A percentile compares a stretch with the other conserved stretches of the same genome.
Conservation (phyloP, 2,329 filamentous ascomycete species). For the Penicillium sp. region DNA sequence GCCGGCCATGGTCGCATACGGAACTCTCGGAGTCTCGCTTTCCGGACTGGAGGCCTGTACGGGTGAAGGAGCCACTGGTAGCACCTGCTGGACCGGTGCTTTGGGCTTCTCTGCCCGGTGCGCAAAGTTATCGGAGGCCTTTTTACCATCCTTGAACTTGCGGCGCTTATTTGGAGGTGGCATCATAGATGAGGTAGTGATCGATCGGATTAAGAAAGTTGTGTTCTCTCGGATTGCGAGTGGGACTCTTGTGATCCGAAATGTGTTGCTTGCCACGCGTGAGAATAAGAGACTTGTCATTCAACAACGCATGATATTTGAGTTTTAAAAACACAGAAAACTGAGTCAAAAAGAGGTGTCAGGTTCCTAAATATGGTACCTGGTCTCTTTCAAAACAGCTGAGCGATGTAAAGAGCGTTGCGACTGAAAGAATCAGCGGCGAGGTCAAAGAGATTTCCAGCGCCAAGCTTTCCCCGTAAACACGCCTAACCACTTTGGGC, state of each 20-base stretch:
- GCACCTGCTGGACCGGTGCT: background rate
- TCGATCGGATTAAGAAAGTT: background rate
- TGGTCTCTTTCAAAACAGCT: background rate
- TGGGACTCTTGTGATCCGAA: background rate
- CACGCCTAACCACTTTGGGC: background rate
- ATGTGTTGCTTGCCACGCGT: background rate
- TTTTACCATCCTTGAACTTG: background rate
- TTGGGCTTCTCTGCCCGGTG: background rate
- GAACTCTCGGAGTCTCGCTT: background rate
- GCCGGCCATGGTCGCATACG: conserved; percentile 39
- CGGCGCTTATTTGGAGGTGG: background rate
- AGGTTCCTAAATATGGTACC: background rate
- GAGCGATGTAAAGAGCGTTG: background rate
- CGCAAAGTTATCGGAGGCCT: background rate
- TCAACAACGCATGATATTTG: too few species aligned
- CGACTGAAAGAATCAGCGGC: background rate
- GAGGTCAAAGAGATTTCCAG: background rate
- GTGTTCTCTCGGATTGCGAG: background rate
- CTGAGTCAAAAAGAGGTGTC: too few species aligned
- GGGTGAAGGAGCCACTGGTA: background rate
- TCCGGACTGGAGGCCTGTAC: background rate
- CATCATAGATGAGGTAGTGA: background rate
- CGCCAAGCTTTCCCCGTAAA: background rate
- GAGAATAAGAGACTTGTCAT: background rate
- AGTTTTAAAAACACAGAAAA: background rate